phyloP scores from a whole-genome alignment of 805 yeast species.

The Kockiozyma suomiensis region DNA sequence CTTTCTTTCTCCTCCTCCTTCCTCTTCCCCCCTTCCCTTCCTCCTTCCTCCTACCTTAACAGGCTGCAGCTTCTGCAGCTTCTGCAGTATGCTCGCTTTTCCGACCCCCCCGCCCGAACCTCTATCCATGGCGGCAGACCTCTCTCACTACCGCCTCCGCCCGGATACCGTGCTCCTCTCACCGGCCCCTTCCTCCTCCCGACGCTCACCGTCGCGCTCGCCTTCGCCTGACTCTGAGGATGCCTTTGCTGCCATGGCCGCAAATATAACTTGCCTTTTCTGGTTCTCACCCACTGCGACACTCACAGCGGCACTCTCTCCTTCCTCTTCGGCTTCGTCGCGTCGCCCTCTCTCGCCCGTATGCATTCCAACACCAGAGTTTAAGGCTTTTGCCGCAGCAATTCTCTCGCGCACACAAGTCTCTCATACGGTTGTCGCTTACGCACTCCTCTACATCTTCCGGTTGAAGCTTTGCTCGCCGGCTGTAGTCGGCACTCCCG shows the following conservation, averaged over 20 bases:
- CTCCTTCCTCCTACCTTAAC: neutral
- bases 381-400: conserved; percentile 38
- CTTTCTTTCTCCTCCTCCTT: neutral
- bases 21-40: neutral
- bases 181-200: conserved; percentile 10
- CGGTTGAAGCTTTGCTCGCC: conserved; percentile 38
- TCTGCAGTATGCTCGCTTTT: conserved; percentile 3
- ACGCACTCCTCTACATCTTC: conserved; percentile 42
- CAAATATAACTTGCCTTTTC: conserved; percentile 40
- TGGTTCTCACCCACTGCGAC: conserved; percentile 37
- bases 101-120: conserved; percentile 10
- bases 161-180: conserved; percentile 6
- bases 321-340: neutral
- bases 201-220: conserved; percentile 6
- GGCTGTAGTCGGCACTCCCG: conserved; percentile 37
- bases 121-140: conserved; percentile 1
- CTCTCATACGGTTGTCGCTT: conserved; percentile 40
- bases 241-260: conserved; percentile 30
- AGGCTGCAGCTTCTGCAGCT: neutral
- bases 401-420: conserved; percentile 41
- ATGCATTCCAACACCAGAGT: conserved; percentile 35
- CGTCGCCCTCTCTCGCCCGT: conserved; percentile 13
- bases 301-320: conserved; percentile 4
- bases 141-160: neutral
- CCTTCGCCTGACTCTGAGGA: conserved; percentile 7